Conservation (phyloP, 2,329 filamentous ascomycete species). For the Alternaria angustiovoidea region DNA sequence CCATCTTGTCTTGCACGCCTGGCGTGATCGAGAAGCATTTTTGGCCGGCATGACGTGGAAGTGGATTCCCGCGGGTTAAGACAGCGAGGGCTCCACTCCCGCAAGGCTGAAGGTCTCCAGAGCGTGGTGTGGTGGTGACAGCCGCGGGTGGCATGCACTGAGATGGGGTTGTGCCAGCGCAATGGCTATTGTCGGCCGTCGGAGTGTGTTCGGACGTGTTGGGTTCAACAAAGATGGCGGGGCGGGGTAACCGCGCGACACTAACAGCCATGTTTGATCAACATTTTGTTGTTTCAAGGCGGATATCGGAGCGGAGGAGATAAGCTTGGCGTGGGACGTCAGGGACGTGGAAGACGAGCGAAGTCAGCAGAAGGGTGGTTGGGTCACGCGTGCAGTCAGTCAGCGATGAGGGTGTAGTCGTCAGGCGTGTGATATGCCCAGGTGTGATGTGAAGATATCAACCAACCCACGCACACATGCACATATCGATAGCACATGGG, state of each 20-base stretch:
- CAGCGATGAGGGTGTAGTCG: background rate
- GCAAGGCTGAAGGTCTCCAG: conserved; percentile 14
- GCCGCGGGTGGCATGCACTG: conserved; percentile 3
- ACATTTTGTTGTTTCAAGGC: conserved; percentile 7
- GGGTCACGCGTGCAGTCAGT: background rate
- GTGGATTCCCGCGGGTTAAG: background rate
- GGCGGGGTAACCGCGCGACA: conserved; percentile 7
- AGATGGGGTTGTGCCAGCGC: background rate
- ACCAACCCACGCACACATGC: background rate
- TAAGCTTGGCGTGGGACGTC: background rate
- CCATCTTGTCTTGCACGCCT: conserved; percentile 24
- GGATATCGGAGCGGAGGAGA: conserved; percentile 1
- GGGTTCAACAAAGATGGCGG: conserved; percentile 1
- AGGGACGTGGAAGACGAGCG: background rate
- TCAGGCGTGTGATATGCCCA: background rate
- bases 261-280: background rate
- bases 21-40: conserved; percentile 10
- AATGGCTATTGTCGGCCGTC: background rate
- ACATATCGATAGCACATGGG: background rate
- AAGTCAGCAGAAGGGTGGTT: conserved; percentile 2
- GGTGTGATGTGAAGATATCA: background rate
- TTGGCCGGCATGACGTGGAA: conserved; percentile 14
- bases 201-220: conserved; percentile 8
- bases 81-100: conserved; percentile 2
- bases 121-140: background rate